Evolutionary conservation across 805 yeast species (phyloP), one percentile per base, ranked within the genome.

Genomic region (Scheffersomyces lignosus): DNA sequence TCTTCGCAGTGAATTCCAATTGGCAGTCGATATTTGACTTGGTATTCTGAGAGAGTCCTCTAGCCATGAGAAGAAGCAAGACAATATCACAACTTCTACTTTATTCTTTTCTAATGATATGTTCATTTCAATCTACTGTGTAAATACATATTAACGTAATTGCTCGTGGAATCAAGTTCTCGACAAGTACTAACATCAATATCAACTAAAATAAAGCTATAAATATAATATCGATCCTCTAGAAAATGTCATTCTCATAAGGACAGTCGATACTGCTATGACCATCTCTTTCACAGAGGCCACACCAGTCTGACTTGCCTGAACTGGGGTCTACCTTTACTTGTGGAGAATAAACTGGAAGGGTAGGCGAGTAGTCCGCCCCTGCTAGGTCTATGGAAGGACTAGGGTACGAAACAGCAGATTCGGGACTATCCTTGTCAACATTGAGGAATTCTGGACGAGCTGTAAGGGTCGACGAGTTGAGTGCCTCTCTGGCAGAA

Each of bases 231-330:
- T n/a, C n/a, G n/a, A n/a, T n/a, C n/a, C n/a, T n/a, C n/a, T 56
- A 74, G 44, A 73, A 77, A 40, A 74, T 63, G 45, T 78, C 83
- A 47, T 77, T 76, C 47, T 83, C 95, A 55, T 78, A 88, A 0
- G 96, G 96, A 61, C 99, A 91, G 38, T 88, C 88, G 20, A 81
- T 70, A 45, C 93, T 84, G 32, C 80, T 82, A 55, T 91, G 99
- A 0, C 98, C 99, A 30, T 78, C 81, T 37, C 87, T 69, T 58
- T 91, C 98, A 64, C 99, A 91, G 36, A 88, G 68, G 0, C 95
- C 96, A 64, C 99, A 91, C 96, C 96, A 91, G 44, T 78, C 72
- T 18, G 66, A 66, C 29, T 90, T 72, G 1, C 96, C 96, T 2
- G 78, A 79, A 0, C 89, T 71, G 1, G 90, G 84, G 55, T 87